These are phyloP conservation scores for Aureobasidium melanogenum DNA, from an alignment of 2,329 filamentous ascomycete species.

Conservation along the genomic window DNA sequence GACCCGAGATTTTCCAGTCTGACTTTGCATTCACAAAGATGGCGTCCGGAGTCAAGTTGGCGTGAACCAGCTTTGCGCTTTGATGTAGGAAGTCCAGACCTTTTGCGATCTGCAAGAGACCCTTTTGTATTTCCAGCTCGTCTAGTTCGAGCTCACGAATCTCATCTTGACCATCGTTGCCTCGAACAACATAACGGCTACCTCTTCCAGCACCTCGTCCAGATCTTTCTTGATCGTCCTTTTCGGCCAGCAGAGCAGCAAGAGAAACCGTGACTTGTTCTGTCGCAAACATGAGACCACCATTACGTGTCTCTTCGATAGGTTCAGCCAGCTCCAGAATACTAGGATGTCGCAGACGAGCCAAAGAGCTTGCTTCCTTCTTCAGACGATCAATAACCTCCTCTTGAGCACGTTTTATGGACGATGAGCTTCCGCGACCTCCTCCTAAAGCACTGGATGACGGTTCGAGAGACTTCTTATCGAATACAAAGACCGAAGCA, in stretches of 20 bases:
- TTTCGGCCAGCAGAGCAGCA: conserved; percentile 70
- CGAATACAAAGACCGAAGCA: conserved; percentile 89
- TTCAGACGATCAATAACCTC: conserved; percentile 86
- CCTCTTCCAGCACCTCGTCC: conserved; percentile 60
- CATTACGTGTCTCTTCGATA: conserved; percentile 84
- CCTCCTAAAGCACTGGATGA: conserved; percentile 51
- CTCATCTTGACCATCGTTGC: conserved; percentile 61
- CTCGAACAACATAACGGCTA: conserved; percentile 74
- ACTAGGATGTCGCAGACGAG: conserved; percentile 80
- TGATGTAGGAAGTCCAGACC: conserved; percentile 93
- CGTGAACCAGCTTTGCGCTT: conserved; percentile 86
- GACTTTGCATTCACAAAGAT: conserved; percentile 94
- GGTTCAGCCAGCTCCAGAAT: conserved; percentile 90
- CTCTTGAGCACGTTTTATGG: conserved; percentile 72
- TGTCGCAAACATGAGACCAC: conserved; percentile 91
- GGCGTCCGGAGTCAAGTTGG: conserved; percentile 87
- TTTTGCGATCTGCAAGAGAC: conserved; percentile 83
- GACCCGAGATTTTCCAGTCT: conserved; percentile 97
- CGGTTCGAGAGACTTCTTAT: conserved; percentile 73
- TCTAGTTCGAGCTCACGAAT: conserved; percentile 81
- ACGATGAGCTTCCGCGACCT: conserved; percentile 52
- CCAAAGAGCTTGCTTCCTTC: conserved; percentile 83
- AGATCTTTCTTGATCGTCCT: conserved; percentile 73
- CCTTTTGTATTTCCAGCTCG: conserved; percentile 96
- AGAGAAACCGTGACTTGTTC: conserved; percentile 87